A percentile compares a stretch with the other conserved stretches of the same genome.
phyloP scores from a whole-genome alignment of 805 yeast genomes.

The Saturnispora halmiae region DNA sequence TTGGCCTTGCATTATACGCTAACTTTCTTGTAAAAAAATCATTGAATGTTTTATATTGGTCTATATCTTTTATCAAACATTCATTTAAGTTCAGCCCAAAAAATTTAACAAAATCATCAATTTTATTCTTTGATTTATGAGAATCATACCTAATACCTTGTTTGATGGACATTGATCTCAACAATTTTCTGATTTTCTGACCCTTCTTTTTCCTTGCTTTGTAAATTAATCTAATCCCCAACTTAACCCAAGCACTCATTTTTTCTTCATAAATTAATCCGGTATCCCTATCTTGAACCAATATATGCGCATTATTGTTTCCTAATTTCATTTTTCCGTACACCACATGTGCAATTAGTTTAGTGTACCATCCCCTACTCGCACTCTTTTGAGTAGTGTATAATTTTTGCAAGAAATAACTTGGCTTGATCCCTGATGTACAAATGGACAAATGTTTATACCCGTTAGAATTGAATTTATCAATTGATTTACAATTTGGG shows the following conservation, averaged over 20 bases:
- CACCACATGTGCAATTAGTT: slow-evolving; percentile 70
- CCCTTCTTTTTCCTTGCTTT: slow-evolving; percentile 51
- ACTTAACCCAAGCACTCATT: slow-evolving; percentile 77
- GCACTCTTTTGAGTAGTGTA: slow-evolving; percentile 79
- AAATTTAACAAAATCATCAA: slow-evolving; percentile 69
- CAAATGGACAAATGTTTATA: slow-evolving; percentile 87
- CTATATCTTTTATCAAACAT: slow-evolving; percentile 42
- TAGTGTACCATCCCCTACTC: slow-evolving; percentile 80
- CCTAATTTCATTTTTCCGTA: slow-evolving; percentile 86
- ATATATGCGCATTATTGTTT: slow-evolving; percentile 83
- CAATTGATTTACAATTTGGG: slow-evolving; percentile 68
- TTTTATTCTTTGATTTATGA: slow-evolving; percentile 55
- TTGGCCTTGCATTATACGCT: slow-evolving; percentile 58
- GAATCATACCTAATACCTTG: slow-evolving; percentile 82
- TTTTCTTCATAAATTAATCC: slow-evolving; percentile 90
- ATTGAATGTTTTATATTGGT: slow-evolving; percentile 61
- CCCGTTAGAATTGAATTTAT: slow-evolving; percentile 47
- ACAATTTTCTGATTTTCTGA: slow-evolving; percentile 43
- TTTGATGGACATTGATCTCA: slow-evolving; percentile 58
- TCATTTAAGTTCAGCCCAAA: slow-evolving; percentile 66
- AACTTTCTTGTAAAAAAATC: slow-evolving; percentile 81
- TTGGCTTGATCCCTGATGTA: slow-evolving; percentile 34
- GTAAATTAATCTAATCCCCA: slow-evolving; percentile 80
- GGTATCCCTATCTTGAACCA: slow-evolving; percentile 85
- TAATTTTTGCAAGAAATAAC: slow-evolving; percentile 35